A percentile compares a stretch with the other conserved stretches of the same genome.
Evolutionary conservation across 306 rosid species (phyloP).

Genomic region (Cicer cuneatum): DNA sequence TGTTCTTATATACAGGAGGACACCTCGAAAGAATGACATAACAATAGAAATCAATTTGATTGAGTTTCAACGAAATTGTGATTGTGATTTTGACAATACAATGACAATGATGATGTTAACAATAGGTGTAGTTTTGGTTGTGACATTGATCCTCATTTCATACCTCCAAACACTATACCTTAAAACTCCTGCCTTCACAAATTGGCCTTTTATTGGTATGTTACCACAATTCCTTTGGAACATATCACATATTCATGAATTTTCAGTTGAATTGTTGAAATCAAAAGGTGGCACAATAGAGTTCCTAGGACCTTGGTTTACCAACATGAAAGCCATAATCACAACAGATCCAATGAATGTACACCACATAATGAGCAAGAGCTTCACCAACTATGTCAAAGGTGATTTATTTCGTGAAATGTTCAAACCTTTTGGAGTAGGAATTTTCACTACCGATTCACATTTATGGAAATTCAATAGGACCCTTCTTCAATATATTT

Average conservation of each 20-base stretch:
- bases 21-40: too few relatives aligned
- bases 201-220: constrained; percentile 59
- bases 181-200: constrained; percentile 12
- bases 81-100: too few relatives aligned
- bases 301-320: constrained; percentile 51
- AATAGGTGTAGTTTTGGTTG: neutral
- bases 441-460: constrained; percentile 47
- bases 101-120: neutral
- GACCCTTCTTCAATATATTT: constrained; percentile 19
- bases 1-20: too few relatives aligned
- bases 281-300: constrained; percentile 33
- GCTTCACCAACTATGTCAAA: constrained; percentile 38
- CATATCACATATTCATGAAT: constrained; percentile 33
- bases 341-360: constrained; percentile 54
- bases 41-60: too few relatives aligned
- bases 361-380: constrained; percentile 42
- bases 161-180: neutral
- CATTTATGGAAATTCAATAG: constrained; percentile 47
- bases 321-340: constrained; percentile 19
- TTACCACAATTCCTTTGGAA: constrained; percentile 29
- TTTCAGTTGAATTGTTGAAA: neutral
- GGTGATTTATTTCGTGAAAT: constrained; percentile 45
- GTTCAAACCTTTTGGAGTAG: constrained; percentile 53
- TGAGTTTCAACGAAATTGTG: too few relatives aligned
- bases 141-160: neutral